These are phyloP conservation scores for Coemansia sp. DNA, from an alignment of 192 early-diverging fungal species.

Conservation along the genomic window DNA sequence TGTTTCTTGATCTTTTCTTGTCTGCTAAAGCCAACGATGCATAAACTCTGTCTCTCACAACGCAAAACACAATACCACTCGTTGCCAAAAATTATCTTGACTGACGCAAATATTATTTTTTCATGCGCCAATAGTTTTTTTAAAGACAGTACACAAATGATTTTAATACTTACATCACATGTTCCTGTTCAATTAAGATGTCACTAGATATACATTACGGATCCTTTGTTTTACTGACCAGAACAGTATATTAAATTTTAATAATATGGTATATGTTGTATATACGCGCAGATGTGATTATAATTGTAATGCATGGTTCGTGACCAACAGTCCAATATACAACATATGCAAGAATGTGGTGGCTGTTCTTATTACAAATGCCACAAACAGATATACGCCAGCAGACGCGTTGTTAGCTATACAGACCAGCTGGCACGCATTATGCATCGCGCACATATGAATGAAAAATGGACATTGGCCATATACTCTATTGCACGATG, in stretches of 20 bases:
- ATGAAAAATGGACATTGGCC: background rate
- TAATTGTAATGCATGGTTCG: background rate
- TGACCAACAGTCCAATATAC: slow-evolving; percentile 8
- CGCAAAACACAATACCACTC: too few species aligned
- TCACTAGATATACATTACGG: background rate
- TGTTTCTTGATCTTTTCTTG: too few species aligned
- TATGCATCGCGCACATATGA: slow-evolving; percentile 10
- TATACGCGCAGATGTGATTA: background rate
- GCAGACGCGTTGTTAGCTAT: background rate
- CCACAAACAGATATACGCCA: background rate
- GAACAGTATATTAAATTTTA: background rate
- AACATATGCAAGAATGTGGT: background rate
- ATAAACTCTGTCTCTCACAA: too few species aligned
- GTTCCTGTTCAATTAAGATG: background rate
- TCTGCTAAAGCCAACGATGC: too few species aligned
- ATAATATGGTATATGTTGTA: background rate
- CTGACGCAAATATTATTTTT: too few species aligned
- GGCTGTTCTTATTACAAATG: background rate
- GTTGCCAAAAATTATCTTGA: too few species aligned
- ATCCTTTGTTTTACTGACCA: background rate
- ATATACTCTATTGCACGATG: background rate
- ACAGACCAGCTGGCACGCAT: background rate
- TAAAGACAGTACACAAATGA: background rate
- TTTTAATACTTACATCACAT: background rate
- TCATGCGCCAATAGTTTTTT: too few species aligned